A percentile compares a stretch with the other conserved stretches of the same genome.
phyloP scores from a whole-genome alignment of 768 basidiomycete genomes.

The Agrocybe pediades region DNA sequence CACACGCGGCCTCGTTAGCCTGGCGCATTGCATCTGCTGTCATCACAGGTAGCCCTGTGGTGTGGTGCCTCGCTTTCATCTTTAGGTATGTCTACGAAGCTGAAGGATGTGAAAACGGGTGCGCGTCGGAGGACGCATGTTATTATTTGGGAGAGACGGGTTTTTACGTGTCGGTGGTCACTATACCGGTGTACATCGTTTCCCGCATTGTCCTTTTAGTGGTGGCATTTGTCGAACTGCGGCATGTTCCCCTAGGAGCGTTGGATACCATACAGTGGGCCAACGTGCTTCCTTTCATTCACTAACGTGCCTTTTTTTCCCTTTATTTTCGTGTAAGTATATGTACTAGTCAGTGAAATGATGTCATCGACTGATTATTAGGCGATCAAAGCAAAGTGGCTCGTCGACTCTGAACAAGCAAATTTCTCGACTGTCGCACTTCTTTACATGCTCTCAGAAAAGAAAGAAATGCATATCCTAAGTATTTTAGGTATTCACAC shows the following conservation, averaged over 20 bases:
- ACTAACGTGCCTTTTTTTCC: not conserved
- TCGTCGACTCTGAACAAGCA: too few relatives aligned
- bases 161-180: not conserved
- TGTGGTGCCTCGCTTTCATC: not conserved
- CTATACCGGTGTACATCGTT: not conserved
- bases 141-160: too few relatives aligned
- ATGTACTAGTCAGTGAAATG: too few relatives aligned
- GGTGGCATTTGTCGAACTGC: not conserved
- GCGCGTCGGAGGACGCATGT: too few relatives aligned
- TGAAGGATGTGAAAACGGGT: too few relatives aligned
- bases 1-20: not conserved
- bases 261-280: not conserved
- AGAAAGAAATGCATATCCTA: too few relatives aligned
- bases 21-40: not conserved
- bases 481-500: too few relatives aligned
- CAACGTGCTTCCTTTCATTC: not conserved
- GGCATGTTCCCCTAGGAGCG: not conserved
- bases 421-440: too few relatives aligned
- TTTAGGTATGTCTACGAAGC: not conserved
- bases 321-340: too few relatives aligned
- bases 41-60: not conserved
- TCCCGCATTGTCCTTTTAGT: not conserved
- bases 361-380: too few relatives aligned
- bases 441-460: too few relatives aligned
- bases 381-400: too few relatives aligned